Evolutionary conservation across 1,284 basidiomycete genomes (phyloP).

Genomic region (Heterobasidion occidentale): DNA sequence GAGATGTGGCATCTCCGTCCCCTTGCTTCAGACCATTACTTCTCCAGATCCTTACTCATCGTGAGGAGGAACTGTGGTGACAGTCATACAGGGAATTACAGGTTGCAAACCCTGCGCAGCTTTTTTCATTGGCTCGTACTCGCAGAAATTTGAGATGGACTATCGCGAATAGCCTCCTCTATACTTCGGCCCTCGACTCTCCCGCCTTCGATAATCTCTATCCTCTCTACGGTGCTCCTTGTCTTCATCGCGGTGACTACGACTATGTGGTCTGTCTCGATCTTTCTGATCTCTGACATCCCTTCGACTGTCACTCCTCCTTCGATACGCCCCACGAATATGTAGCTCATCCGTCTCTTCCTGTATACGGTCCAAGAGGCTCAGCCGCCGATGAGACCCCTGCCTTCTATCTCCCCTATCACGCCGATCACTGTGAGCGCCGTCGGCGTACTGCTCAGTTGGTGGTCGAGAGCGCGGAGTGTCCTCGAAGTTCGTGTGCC

Average conservation of each 20-base stretch:
- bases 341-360: not conserved
- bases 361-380: not conserved
- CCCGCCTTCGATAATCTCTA: constrained; percentile 1
- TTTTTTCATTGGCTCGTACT: too few species aligned
- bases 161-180: constrained; percentile 45
- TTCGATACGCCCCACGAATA: constrained; percentile 9
- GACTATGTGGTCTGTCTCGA: constrained; percentile 3
- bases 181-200: constrained; percentile 25
- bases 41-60: too few species aligned
- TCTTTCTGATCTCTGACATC: not conserved
- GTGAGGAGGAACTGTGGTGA: too few species aligned
- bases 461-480: not conserved
- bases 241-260: constrained; percentile 14
- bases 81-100: too few species aligned
- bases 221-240: constrained; percentile 15
- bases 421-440: not conserved
- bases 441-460: not conserved
- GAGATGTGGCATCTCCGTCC: too few species aligned
- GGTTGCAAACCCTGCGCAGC: too few species aligned
- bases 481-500: not conserved
- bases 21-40: too few species aligned
- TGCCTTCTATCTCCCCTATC: not conserved
- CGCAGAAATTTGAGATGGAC: not conserved
- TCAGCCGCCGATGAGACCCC: not conserved
- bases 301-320: constrained; percentile 6